A percentile compares a stretch with the other conserved stretches of the same genome.
Conservation (phyloP, 345 rosid species). For the Rhodamnia argentea region DNA sequence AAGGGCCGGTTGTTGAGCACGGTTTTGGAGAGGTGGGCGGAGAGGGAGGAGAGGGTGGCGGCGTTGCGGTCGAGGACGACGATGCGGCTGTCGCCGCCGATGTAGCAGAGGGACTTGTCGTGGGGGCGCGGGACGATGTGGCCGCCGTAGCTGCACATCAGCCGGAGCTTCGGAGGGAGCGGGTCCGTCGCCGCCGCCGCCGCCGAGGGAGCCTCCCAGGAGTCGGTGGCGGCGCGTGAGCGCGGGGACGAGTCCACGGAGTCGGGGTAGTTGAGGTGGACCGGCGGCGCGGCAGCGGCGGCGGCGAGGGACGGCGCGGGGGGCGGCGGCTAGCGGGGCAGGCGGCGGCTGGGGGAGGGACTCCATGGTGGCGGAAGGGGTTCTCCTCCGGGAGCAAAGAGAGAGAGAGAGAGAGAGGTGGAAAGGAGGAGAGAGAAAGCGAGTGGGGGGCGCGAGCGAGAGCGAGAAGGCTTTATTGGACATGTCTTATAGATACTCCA, state of each 20-base stretch:
- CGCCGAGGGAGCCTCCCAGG: slow-evolving; percentile 1
- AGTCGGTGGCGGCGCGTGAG: slow-evolving; percentile 64
- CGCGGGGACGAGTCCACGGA: slow-evolving; percentile 62
- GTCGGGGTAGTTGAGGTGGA: slow-evolving; percentile 3
- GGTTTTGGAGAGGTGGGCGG: slow-evolving; percentile 49
- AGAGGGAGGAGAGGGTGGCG: slow-evolving; percentile 42
- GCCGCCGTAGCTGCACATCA: slow-evolving; percentile 89
- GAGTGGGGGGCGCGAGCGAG: not conserved
- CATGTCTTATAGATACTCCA: not conserved
- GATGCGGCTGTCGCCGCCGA: slow-evolving; percentile 85
- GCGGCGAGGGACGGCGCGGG: slow-evolving; percentile 7
- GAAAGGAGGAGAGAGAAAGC: not conserved
- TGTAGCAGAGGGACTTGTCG: slow-evolving; percentile 63
- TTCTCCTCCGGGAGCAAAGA: slow-evolving; percentile 2
- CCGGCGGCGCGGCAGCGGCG: not conserved
- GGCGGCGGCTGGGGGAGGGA: slow-evolving; percentile 50
- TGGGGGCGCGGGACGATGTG: slow-evolving; percentile 93
- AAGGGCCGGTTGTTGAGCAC: slow-evolving; percentile 56
- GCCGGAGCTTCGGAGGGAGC: slow-evolving; percentile 48
- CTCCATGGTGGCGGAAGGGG: slow-evolving; percentile 1
- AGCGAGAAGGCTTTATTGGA: not conserved
- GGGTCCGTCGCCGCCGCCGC: slow-evolving; percentile 7
- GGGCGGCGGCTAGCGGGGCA: not conserved
- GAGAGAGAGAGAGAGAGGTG: slow-evolving; percentile 12
- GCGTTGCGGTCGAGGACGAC: slow-evolving; percentile 69